Conservation (phyloP, 2,329 filamentous ascomycete species). For the Diaporthe batatas region DNA sequence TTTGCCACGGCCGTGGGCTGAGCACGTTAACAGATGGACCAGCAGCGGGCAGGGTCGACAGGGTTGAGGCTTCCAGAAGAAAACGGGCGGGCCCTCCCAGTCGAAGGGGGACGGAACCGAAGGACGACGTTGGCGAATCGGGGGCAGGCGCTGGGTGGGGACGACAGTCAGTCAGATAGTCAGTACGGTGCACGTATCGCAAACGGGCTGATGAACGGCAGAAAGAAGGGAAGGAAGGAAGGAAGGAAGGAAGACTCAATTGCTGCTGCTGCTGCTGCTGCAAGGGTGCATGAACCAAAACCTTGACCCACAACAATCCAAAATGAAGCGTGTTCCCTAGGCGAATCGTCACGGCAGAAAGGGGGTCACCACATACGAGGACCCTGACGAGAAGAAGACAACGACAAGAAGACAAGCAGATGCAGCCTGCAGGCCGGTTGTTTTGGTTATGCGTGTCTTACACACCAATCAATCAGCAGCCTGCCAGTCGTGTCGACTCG, state of each 20-base stretch:
- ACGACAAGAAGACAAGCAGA: neutral
- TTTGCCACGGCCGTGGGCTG: neutral
- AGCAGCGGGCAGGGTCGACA: slow-evolving; percentile 8
- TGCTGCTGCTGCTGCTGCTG: no score
- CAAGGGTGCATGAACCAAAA: slow-evolving; percentile 26
- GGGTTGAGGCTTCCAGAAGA: slow-evolving; percentile 39
- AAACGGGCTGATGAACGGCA: neutral
- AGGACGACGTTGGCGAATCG: neutral
- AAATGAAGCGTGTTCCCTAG: slow-evolving; percentile 17
- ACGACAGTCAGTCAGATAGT: neutral
- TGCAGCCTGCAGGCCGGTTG: neutral
- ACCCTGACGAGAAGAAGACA: neutral
- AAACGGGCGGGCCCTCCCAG: slow-evolving; percentile 30
- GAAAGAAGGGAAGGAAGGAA: neutral
- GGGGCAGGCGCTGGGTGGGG: neutral
- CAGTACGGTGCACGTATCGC: neutral
- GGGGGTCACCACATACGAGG: slow-evolving; percentile 20
- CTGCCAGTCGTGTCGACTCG: slow-evolving; percentile 2
- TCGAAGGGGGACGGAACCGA: slow-evolving; percentile 31
- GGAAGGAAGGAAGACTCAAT: no score
- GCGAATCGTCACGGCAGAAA: slow-evolving; percentile 18
- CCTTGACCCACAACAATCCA: slow-evolving; percentile 19
- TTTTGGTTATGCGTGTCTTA: slow-evolving; percentile 1
- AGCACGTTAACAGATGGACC: neutral
- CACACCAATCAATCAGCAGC: slow-evolving; percentile 21